Conservation (phyloP, 2,329 filamentous ascomycete species). For the Aspergillus pseudoglaucus region DNA sequence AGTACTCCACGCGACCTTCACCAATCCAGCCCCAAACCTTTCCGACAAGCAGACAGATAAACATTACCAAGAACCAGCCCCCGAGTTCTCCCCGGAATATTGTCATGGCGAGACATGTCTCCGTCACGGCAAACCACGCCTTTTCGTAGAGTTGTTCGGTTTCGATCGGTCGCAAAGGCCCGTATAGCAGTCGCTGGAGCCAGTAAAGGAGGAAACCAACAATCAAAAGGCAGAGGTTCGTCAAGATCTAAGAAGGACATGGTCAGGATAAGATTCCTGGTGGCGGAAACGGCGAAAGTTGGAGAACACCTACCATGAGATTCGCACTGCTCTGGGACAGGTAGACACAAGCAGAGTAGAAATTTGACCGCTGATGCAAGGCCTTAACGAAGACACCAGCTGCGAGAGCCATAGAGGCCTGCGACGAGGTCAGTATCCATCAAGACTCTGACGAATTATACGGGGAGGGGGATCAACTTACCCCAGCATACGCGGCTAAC, state of each 20-base stretch:
- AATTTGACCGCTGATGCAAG: constrained; percentile 91
- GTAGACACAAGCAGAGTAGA: constrained; percentile 97
- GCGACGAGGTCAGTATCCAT: constrained; percentile 9
- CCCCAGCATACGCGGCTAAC: constrained; percentile 48
- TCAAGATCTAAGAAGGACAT: constrained; percentile 61
- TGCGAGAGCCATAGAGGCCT: constrained; percentile 79
- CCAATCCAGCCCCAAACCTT: constrained; percentile 99
- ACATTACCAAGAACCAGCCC: constrained; percentile 93
- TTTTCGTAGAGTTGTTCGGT: constrained; percentile 96
- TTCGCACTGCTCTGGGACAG: constrained; percentile 94
- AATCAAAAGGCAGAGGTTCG: constrained; percentile 79
- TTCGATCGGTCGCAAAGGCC: constrained; percentile 83
- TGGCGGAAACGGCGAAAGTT: background rate
- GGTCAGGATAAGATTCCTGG: constrained; percentile 5
- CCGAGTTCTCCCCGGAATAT: constrained; percentile 95
- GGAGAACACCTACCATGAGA: constrained; percentile 61
- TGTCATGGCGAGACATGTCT: constrained; percentile 96
- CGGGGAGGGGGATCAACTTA: constrained; percentile 25
- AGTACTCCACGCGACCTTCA: constrained; percentile 83
- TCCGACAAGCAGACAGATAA: constrained; percentile 81
- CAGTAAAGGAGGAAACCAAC: constrained; percentile 77
- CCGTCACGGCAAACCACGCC: constrained; percentile 95
- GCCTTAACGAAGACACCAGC: constrained; percentile 79
- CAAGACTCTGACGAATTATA: background rate
- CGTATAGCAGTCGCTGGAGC: constrained; percentile 84